Evolutionary conservation across 805 yeast species (phyloP).

Genomic region (Hanseniaspora valbyensis): DNA sequence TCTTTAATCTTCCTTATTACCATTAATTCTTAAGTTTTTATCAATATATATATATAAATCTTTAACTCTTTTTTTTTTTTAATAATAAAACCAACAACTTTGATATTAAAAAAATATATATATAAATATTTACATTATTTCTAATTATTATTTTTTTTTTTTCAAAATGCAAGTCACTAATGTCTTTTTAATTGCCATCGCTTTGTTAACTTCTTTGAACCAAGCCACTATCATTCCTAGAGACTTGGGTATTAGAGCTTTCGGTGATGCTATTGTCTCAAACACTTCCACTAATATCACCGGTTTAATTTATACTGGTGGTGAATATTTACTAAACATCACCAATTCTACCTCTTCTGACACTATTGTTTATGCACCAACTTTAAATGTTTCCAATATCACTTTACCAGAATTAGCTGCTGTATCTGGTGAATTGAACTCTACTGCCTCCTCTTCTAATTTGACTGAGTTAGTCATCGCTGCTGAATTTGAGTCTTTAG

Average conservation of each 20-base stretch:
- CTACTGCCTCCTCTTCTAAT: slow-evolving; percentile 20
- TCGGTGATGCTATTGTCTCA: slow-evolving; percentile 13
- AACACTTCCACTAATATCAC: slow-evolving; percentile 16
- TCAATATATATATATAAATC: too few species aligned
- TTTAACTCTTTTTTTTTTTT: too few species aligned
- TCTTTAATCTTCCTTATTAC: too few species aligned
- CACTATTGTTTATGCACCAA: slow-evolving; percentile 15
- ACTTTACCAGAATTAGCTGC: slow-evolving; percentile 23
- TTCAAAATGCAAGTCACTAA: slow-evolving; percentile 10
- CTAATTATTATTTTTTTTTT: too few species aligned
- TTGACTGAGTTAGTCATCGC: slow-evolving; percentile 22
- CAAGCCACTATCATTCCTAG: slow-evolving; percentile 13
- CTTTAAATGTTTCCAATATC: slow-evolving; percentile 22
- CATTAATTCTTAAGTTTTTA: too few species aligned
- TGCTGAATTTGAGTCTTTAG: slow-evolving; percentile 21
- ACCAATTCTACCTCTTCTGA: slow-evolving; percentile 9
- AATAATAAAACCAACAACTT: too few species aligned
- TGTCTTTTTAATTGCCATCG: slow-evolving; percentile 4
- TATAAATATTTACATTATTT: too few species aligned
- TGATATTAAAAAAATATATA: too few species aligned
- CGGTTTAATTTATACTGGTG: slow-evolving; percentile 11
- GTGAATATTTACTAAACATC: slow-evolving; percentile 4
- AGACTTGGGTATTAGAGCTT: background rate
- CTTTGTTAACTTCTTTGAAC: slow-evolving; percentile 15
- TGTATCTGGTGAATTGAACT: slow-evolving; percentile 18